phyloP scores from a whole-genome alignment of 805 yeast genomes.

The Geotrichum ghanense region DNA sequence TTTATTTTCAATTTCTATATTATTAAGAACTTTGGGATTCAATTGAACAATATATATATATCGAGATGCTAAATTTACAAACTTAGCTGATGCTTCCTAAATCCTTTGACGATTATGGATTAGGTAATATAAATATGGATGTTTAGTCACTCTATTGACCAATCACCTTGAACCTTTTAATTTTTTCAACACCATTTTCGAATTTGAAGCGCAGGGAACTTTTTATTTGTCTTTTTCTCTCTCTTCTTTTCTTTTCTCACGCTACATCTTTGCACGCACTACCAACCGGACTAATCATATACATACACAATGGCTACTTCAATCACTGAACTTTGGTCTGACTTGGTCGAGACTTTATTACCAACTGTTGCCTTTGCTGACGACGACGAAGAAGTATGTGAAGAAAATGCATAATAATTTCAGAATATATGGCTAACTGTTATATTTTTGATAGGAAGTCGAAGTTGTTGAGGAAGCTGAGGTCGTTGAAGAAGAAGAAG shows the following conservation, averaged over 20 bases:
- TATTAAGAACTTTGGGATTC: no score
- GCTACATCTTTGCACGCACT: neutral
- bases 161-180: neutral
- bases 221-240: no score
- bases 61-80: no score
- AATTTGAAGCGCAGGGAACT: no score
- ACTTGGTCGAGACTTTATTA: conserved; percentile 65
- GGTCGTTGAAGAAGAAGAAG: conserved; percentile 30
- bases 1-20: no score
- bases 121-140: no score
- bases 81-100: no score
- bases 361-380: conserved; percentile 83
- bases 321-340: conserved; percentile 24
- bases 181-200: conserved; percentile 1
- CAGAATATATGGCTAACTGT: no score
- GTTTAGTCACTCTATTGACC: no score
- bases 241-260: neutral
- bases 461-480: conserved; percentile 12
- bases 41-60: no score
- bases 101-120: no score
- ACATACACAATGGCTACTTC: neutral
- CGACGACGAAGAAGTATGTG: conserved; percentile 24
- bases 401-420: neutral
- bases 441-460: conserved; percentile 1
- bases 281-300: neutral